A percentile compares a stretch with the other conserved stretches of the same genome.
phyloP scores from a whole-genome alignment of 179 eudicot species.

The Nepenthes alata region DNA sequence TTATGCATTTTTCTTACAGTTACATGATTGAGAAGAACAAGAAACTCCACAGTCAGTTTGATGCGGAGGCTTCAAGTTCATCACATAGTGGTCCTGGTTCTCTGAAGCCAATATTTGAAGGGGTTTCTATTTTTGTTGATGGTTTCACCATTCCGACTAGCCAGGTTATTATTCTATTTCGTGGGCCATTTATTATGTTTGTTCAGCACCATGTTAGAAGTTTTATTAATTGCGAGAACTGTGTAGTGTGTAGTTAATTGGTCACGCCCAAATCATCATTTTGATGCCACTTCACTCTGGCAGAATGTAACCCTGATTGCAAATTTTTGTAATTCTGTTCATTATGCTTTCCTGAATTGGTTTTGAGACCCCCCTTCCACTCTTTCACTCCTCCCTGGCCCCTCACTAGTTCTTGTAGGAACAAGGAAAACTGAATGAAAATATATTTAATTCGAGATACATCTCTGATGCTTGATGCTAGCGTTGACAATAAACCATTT shows the following conservation, averaged over 20 bases:
- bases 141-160: conserved; percentile 89
- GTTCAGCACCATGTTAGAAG: neutral
- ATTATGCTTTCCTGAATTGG: too few relatives aligned
- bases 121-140: conserved; percentile 88
- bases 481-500: conserved; percentile 5
- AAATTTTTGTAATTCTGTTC: too few relatives aligned
- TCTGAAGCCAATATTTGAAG: conserved; percentile 49
- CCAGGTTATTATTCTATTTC: conserved; percentile 41
- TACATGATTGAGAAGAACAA: conserved; percentile 87
- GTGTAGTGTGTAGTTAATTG: too few relatives aligned
- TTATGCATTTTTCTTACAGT: conserved; percentile 24
- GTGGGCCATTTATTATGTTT: neutral
- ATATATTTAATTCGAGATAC: too few relatives aligned
- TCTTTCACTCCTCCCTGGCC: too few relatives aligned
- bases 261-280: too few relatives aligned
- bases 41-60: conserved; percentile 75
- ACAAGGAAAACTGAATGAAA: too few relatives aligned
- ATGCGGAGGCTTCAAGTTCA: conserved; percentile 77
- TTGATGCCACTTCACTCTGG: too few relatives aligned
- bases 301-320: too few relatives aligned
- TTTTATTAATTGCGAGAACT: too few relatives aligned
- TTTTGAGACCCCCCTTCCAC: too few relatives aligned
- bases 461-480: neutral
- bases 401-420: too few relatives aligned
- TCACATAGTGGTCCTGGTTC: conserved; percentile 36